A percentile compares a stretch with the other conserved stretches of the same genome.
phyloP scores from a whole-genome alignment of 768 basidiomycete species.

The Suillus fuscotomentosus region DNA sequence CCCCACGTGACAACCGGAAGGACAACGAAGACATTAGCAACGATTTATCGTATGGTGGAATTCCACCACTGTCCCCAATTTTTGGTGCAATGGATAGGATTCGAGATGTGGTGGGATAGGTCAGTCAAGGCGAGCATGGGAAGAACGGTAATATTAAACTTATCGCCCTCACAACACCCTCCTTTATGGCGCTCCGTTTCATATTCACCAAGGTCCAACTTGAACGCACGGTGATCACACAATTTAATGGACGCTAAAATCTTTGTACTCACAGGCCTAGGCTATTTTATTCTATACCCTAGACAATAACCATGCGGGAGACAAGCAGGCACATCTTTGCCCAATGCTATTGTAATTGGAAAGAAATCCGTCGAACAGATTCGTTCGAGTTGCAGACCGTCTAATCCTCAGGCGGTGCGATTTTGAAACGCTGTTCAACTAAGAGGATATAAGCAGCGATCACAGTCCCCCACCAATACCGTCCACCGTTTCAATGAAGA shows the following conservation, averaged over 20 bases:
- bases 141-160: neutral
- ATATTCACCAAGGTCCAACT: neutral
- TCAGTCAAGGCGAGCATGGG: neutral
- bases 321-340: neutral
- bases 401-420: neutral
- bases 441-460: neutral
- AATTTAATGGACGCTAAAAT: neutral
- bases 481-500: neutral
- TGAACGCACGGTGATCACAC: neutral
- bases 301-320: neutral
- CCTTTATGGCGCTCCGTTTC: neutral
- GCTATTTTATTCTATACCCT: neutral
- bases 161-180: neutral
- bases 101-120: neutral
- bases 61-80: neutral
- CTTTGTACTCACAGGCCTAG: neutral
- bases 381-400: no score
- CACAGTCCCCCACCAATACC: neutral
- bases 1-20: constrained; percentile 40
- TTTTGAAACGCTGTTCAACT: no score
- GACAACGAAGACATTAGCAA: neutral
- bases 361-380: neutral
- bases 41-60: neutral
- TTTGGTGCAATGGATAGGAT: neutral
- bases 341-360: neutral